Conservation (phyloP, 306 rosid genomes). For the Prunus fruticosa region DNA sequence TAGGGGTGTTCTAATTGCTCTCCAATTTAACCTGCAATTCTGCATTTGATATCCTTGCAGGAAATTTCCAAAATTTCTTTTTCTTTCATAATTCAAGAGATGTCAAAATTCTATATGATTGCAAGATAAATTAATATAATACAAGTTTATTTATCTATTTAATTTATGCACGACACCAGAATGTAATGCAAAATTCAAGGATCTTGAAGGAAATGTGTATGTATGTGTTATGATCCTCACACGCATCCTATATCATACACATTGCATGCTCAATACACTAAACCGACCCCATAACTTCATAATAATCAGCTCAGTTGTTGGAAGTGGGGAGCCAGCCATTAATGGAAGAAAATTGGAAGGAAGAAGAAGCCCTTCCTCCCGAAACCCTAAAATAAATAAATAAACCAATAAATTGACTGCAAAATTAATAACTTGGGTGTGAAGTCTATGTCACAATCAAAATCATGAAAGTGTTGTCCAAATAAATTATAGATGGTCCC, state of each 20-base stretch:
- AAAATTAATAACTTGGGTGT: not conserved
- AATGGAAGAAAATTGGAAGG: not conserved
- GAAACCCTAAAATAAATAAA: not conserved
- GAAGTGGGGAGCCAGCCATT: not conserved
- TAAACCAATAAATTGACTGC: not conserved
- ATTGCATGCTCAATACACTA: too few relatives aligned
- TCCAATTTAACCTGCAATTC: too few relatives aligned
- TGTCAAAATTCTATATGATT: too few relatives aligned
- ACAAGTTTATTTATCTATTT: too few relatives aligned
- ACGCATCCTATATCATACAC: too few relatives aligned
- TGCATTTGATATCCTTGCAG: not conserved
- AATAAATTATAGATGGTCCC: not conserved
- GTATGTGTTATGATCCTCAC: too few relatives aligned
- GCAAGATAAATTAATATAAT: too few relatives aligned
- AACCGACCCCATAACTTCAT: not conserved
- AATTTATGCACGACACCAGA: too few relatives aligned
- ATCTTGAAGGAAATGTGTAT: too few relatives aligned
- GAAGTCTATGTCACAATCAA: constrained; percentile 5
- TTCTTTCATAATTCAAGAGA: too few relatives aligned
- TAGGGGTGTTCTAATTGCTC: too few relatives aligned
- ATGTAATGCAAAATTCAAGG: too few relatives aligned
- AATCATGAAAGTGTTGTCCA: not conserved
- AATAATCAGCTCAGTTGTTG: not conserved
- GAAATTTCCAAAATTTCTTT: not conserved
- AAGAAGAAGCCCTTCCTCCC: not conserved